Evolutionary conservation across 2,329 filamentous ascomycete species (phyloP).

Genomic region (Paecilomyces sp.): DNA sequence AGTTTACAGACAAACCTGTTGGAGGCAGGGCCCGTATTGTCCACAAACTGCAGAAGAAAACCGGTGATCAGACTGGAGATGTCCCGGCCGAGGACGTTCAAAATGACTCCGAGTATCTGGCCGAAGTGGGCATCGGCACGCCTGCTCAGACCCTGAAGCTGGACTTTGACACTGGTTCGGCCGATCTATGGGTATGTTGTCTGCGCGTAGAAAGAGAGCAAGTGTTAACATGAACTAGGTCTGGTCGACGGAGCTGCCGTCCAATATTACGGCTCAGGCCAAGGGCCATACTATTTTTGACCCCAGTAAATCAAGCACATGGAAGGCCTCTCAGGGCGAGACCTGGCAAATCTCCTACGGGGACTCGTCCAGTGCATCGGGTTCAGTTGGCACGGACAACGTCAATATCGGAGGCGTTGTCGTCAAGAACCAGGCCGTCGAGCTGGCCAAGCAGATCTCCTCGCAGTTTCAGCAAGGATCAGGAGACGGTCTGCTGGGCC

Average conservation of each 20-base stretch:
- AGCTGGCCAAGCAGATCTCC: constrained; percentile 56
- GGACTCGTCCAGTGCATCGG: constrained; percentile 60
- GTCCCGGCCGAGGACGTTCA: constrained; percentile 56
- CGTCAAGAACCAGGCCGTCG: constrained; percentile 57
- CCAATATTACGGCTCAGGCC: constrained; percentile 23
- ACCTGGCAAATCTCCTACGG: constrained; percentile 63
- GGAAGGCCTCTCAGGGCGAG: constrained; percentile 40
- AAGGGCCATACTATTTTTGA: constrained; percentile 52
- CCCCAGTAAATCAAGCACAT: constrained; percentile 55
- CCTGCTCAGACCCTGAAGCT: constrained; percentile 55
- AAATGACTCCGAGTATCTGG: constrained; percentile 61
- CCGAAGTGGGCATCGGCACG: constrained; percentile 57
- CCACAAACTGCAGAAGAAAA: constrained; percentile 46
- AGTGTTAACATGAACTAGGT: constrained; percentile 32
- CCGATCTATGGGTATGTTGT: constrained; percentile 59
- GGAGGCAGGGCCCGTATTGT: constrained; percentile 44
- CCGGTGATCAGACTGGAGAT: constrained; percentile 38
- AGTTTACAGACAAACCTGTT: constrained; percentile 37
- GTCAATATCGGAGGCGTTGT: constrained; percentile 56
- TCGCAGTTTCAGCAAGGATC: constrained; percentile 48
- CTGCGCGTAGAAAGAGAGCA: neutral
- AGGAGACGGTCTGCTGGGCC: constrained; percentile 60
- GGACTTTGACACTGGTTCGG: constrained; percentile 65
- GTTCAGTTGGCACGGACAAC: constrained; percentile 57
- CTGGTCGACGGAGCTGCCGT: constrained; percentile 47